Conservation (phyloP, 1,284 basidiomycete species). For the Pholiota adiposa region DNA sequence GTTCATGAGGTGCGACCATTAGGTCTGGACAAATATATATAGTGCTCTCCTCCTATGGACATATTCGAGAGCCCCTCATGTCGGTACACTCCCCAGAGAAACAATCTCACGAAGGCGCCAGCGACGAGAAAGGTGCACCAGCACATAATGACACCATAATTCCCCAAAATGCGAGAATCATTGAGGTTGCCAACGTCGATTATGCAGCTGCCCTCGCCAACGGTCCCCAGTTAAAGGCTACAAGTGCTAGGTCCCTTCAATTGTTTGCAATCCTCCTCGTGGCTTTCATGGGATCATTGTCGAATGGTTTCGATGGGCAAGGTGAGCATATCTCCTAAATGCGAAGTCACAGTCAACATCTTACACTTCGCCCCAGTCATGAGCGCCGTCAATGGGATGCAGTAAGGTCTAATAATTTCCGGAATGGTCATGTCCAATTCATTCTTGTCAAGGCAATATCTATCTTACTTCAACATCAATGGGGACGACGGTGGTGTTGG, state of each 20-base stretch:
- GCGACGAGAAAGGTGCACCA: constrained; percentile 7
- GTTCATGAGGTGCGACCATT: not conserved
- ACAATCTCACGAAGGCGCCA: constrained; percentile 13
- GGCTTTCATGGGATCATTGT: constrained; percentile 47
- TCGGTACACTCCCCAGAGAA: constrained; percentile 15
- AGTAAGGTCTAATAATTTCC: constrained; percentile 32
- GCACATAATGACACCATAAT: not conserved
- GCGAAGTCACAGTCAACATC: not conserved
- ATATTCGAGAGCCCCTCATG: constrained; percentile 2
- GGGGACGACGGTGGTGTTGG: constrained; percentile 46
- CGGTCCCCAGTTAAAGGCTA: constrained; percentile 42
- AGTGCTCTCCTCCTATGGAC: not conserved
- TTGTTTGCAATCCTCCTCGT: constrained; percentile 44
- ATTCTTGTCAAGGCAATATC: constrained; percentile 38
- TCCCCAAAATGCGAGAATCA: constrained; percentile 26
- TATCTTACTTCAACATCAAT: constrained; percentile 42
- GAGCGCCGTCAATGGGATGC: constrained; percentile 50
- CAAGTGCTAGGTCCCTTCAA: constrained; percentile 40
- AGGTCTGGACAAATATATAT: not conserved
- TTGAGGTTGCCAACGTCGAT: constrained; percentile 36
- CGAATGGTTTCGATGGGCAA: constrained; percentile 50
- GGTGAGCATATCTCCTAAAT: constrained; percentile 28
- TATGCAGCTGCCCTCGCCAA: constrained; percentile 45
- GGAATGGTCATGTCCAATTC: not conserved
- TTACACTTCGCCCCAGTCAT: constrained; percentile 36